Conservation (phyloP, 495 filamentous ascomycete species). For the Usnea hakonensis region DNA sequence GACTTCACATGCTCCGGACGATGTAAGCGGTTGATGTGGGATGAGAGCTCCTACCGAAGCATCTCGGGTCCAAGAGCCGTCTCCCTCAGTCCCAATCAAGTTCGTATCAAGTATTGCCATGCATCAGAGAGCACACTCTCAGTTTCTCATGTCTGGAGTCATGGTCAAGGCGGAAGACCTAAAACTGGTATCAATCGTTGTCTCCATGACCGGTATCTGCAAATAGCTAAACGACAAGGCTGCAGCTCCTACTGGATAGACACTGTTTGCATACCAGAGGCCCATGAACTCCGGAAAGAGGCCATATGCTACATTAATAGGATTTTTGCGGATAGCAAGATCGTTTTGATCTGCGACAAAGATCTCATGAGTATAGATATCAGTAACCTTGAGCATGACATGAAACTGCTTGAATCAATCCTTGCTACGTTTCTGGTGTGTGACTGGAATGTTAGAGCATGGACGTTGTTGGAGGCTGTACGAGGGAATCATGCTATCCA, state of each 20-base stretch:
- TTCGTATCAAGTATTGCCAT: conserved; percentile 10
- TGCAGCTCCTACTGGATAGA: conserved; percentile 30
- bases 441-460: conserved; percentile 28
- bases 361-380: conserved; percentile 25
- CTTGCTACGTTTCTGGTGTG: conserved; percentile 21
- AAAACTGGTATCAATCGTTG: conserved; percentile 22
- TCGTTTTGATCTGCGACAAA: conserved; percentile 22
- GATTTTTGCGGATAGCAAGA: conserved; percentile 22
- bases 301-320: conserved; percentile 24
- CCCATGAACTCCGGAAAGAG: conserved; percentile 19
- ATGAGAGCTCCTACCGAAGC: conserved; percentile 11
- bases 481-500: conserved; percentile 17
- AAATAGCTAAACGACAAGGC: conserved; percentile 15
- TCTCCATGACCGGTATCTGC: conserved; percentile 21
- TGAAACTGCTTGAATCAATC: conserved; percentile 14
- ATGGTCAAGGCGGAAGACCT: conserved; percentile 27
- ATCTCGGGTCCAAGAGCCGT: conserved; percentile 18
- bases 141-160: conserved; percentile 30
- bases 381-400: not conserved
- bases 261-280: conserved; percentile 25
- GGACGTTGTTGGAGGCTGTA: conserved; percentile 26
- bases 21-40: conserved; percentile 17
- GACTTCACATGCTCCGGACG: too few species aligned
- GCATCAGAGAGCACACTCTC: conserved; percentile 17
- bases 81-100: not conserved